Evolutionary conservation across 768 basidiomycete genomes (phyloP).

Genomic region (Boletus reticuloceps): DNA sequence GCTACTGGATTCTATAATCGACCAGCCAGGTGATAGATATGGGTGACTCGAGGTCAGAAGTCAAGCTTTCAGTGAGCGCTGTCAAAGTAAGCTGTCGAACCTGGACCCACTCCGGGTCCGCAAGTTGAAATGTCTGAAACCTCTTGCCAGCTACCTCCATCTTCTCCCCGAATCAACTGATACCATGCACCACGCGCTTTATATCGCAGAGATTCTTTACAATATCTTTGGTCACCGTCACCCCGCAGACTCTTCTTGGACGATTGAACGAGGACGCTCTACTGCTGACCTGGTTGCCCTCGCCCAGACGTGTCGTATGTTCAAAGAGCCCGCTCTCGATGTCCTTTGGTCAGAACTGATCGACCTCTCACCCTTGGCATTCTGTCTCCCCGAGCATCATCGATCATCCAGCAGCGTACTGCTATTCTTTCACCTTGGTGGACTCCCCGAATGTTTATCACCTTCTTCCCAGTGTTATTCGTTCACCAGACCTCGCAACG

Average conservation of each 20-base stretch:
- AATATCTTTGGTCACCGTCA: neutral
- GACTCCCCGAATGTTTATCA: neutral
- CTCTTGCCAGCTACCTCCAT: neutral
- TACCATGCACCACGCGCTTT: neutral
- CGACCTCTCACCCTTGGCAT: neutral
- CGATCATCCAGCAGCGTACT: neutral
- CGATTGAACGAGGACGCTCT: neutral
- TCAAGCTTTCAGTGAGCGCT: too few species aligned
- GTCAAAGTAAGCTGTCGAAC: too few species aligned
- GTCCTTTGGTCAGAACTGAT: neutral
- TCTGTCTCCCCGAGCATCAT: neutral
- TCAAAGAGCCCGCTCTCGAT: slow-evolving; percentile 2
- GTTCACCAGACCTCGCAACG: neutral
- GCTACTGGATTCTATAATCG: too few species aligned
- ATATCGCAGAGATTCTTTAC: neutral
- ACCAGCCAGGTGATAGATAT: too few species aligned
- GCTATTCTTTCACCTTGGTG: neutral
- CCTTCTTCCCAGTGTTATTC: neutral
- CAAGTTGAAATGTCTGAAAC: neutral
- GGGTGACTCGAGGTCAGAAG: too few species aligned
- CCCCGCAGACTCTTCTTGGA: neutral
- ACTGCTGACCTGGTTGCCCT: neutral
- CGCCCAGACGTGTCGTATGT: neutral
- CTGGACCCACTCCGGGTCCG: neutral
- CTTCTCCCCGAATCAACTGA: neutral